Evolutionary conservation across 106 monocot genomes (phyloP).

Genomic region (Alisma plantagoaquatica): DNA sequence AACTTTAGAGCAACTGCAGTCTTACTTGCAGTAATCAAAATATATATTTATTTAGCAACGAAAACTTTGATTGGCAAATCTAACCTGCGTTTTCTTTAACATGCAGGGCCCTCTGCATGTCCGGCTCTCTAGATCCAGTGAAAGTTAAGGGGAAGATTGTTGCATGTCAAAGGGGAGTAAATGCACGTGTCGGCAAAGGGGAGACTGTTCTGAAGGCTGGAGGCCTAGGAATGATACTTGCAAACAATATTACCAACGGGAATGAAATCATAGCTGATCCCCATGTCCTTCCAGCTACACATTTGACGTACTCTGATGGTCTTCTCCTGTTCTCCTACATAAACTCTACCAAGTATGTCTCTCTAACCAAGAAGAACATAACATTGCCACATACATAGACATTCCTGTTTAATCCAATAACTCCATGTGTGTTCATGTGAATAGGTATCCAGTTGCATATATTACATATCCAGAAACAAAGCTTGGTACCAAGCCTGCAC

Average conservation of each 20-base stretch:
- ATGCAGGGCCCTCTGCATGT: constrained; percentile 12
- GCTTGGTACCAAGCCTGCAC: constrained; percentile 17
- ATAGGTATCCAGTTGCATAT: constrained; percentile 12
- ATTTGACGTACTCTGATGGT: constrained; percentile 11
- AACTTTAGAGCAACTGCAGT: no score
- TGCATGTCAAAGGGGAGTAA: constrained; percentile 16
- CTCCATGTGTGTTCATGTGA: background rate
- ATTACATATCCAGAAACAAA: constrained; percentile 4
- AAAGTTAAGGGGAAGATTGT: constrained; percentile 28
- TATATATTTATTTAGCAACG: no score
- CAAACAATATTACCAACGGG: background rate
- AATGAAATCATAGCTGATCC: constrained; percentile 16
- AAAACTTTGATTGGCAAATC: no score
- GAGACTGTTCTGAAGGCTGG: constrained; percentile 11
- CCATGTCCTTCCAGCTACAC: constrained; percentile 21
- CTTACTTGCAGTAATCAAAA: no score
- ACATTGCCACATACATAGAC: background rate
- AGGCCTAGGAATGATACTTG: constrained; percentile 21
- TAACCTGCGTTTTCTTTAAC: no score
- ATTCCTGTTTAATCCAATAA: background rate
- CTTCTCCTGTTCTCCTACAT: constrained; percentile 13
- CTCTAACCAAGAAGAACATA: no score
- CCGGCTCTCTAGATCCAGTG: background rate
- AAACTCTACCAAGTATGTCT: constrained; percentile 10
- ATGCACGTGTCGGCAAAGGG: constrained; percentile 23